Conservation (phyloP, 495 filamentous ascomycete genomes). For the Xylaria cubensis region DNA sequence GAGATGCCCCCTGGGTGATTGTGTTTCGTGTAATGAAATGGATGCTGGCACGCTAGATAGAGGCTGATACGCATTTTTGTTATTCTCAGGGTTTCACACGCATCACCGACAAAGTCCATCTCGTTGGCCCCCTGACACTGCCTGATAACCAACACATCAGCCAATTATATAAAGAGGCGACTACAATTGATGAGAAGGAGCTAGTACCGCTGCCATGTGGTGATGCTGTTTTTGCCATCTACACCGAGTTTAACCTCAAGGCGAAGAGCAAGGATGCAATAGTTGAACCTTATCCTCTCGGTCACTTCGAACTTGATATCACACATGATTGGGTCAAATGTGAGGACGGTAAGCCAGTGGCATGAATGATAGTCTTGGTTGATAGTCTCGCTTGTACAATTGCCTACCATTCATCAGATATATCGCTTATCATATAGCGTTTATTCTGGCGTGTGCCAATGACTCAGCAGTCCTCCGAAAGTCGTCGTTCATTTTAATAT, state of each 20-base stretch:
- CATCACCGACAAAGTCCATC: background rate
- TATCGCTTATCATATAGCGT: too few species aligned
- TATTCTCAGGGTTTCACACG: background rate
- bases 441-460: too few species aligned
- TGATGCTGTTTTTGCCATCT: background rate
- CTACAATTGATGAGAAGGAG: background rate
- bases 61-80: background rate
- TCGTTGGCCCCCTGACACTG: background rate
- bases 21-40: background rate
- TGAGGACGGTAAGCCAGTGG: background rate
- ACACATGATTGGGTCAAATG: slow-evolving; percentile 1
- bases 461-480: too few species aligned
- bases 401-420: too few species aligned
- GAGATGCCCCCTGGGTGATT: background rate
- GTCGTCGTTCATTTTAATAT: too few species aligned
- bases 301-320: background rate
- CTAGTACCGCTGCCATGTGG: background rate
- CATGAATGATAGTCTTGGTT: background rate
- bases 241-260: background rate
- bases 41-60: background rate
- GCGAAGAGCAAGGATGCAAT: background rate
- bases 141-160: background rate
- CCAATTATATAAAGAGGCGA: background rate
- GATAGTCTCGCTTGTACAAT: background rate
- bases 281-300: background rate